Evolutionary conservation across 208 protist species (phyloP), one percentile per base, ranked within the genome.

Genomic region (Trypanosoma conorhini): DNA sequence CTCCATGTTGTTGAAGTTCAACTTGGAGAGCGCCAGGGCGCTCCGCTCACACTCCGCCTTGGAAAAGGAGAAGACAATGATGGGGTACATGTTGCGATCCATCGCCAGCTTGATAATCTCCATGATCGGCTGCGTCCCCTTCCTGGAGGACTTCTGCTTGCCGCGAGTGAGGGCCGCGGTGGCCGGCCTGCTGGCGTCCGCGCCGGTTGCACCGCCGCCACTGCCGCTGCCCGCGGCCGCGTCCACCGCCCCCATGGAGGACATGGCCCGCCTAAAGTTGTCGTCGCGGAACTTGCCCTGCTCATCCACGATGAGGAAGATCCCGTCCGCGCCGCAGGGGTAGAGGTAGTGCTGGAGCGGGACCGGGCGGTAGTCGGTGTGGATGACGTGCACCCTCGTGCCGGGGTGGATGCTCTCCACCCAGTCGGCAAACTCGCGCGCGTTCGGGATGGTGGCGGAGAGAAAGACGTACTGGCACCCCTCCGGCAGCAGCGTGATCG

Each of bases 381-480:
- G 99, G 26, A 99, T 97, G 17, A 99, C 98, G 76, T 99, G 97
- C 66, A 98, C 98, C 61, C 98, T 98, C 56, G 99, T 98, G 12
- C 77, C 83, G 5, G 98, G 88, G 72, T 99, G 97, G 57, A 99
- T 96, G 64, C 96, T 93, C 71, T 98, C 94, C 62, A 99, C 98
- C 99, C 99, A 99, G 51, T 96, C 83, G 8, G 99, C 98, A 82
- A 99, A 99, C 81, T 99, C 99, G 3, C 79, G 66, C 17, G 99
- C 98, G 85, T 99, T 99, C n/a, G 99, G 99, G 69, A 99, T 99
- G 8, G 99, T 99, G 21, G 99, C 99, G 2, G 98, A 99, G n/a
- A 99, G 94, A 78, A 99, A 99, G 26, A 99, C 99, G 76, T 99
- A 99, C 67, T 98, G 88, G 40, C 99, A 98, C 38, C 95, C 96